A percentile compares a stretch with the other conserved stretches of the same genome.
Evolutionary conservation across 2,329 filamentous ascomycete genomes (phyloP).

Genomic region (Penicillium sp.): DNA sequence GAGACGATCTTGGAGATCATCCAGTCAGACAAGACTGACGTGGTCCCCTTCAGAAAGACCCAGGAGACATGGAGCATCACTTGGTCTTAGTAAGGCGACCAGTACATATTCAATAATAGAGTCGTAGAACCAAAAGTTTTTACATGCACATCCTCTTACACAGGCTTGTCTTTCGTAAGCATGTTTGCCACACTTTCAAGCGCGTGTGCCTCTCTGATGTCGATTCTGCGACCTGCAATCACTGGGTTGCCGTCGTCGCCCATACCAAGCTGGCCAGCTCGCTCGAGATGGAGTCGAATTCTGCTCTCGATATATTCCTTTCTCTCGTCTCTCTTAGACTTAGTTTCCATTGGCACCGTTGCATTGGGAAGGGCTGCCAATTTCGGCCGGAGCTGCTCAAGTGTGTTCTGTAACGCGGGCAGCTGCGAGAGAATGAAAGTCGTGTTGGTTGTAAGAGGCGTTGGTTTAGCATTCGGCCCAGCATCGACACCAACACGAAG

Average conservation of each 20-base stretch:
- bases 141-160: conserved; percentile 4
- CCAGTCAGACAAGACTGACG: conserved; percentile 56
- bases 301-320: conserved; percentile 80
- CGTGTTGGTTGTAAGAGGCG: conserved; percentile 47
- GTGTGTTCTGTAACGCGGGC: conserved; percentile 69
- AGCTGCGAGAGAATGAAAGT: conserved; percentile 79
- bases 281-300: conserved; percentile 72
- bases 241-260: conserved; percentile 34
- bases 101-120: conserved; percentile 10
- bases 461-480: conserved; percentile 36
- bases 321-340: conserved; percentile 66
- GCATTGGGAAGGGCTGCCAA: conserved; percentile 48
- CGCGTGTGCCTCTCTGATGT: conserved; percentile 41
- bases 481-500: conserved; percentile 45
- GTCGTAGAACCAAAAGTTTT: neutral
- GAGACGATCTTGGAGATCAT: conserved; percentile 56
- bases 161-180: conserved; percentile 29
- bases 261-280: conserved; percentile 40
- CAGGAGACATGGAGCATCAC: conserved; percentile 50
- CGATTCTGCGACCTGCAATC: conserved; percentile 40
- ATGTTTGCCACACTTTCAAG: conserved; percentile 41
- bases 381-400: conserved; percentile 66
- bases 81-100: conserved; percentile 27
- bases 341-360: conserved; percentile 37
- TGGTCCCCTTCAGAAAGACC: conserved; percentile 65